phyloP scores from a whole-genome alignment of 2,329 filamentous ascomycete species.

The Colletotrichum kahawae region DNA sequence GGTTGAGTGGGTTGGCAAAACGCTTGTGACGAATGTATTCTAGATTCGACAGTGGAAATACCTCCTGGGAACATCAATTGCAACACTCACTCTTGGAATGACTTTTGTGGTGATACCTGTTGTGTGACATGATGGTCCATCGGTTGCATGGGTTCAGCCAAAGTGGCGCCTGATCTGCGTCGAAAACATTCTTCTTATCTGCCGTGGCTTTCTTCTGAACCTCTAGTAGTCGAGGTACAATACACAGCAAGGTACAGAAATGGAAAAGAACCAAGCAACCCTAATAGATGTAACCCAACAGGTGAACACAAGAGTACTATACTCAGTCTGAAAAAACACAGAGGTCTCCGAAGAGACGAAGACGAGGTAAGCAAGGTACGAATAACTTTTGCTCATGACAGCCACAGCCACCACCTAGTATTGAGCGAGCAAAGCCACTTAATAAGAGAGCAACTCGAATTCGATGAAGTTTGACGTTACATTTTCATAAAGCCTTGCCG shows the following conservation, averaged over 20 bases:
- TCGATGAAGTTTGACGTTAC: background rate
- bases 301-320: too few relatives aligned
- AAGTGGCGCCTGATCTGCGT: background rate
- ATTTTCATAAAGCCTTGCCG: background rate
- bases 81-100: background rate
- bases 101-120: background rate
- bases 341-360: too few relatives aligned
- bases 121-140: background rate
- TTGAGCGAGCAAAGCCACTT: background rate
- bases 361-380: too few relatives aligned
- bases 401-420: too few relatives aligned
- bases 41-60: background rate
- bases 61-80: background rate
- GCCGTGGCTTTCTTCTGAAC: background rate
- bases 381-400: too few relatives aligned
- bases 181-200: background rate
- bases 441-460: background rate
- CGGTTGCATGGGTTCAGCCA: background rate
- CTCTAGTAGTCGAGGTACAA: too few relatives aligned
- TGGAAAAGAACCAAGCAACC: too few relatives aligned
- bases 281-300: too few relatives aligned
- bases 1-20: constrained; percentile 5
- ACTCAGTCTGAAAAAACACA: too few relatives aligned
- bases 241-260: too few relatives aligned
- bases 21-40: constrained; percentile 8